A percentile compares a stretch with the other conserved stretches of the same genome.
Conservation (phyloP, 805 yeast species). For the Zygoascus bituminiphila region DNA sequence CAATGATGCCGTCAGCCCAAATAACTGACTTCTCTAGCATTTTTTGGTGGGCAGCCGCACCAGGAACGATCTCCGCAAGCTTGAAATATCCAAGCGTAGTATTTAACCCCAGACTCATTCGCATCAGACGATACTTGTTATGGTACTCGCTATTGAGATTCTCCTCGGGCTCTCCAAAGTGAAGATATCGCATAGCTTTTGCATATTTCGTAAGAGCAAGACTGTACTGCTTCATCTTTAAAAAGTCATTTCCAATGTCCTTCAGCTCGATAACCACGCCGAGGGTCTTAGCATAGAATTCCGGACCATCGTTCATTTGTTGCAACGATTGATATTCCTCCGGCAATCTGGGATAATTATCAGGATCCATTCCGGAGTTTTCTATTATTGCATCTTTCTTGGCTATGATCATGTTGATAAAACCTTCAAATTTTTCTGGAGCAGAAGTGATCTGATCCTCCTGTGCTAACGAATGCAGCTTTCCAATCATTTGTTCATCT, state of each 20-base stretch:
- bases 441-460: not conserved
- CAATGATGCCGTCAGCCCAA: not conserved
- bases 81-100: not conserved
- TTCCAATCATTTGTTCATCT: not conserved
- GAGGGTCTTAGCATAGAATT: conserved; percentile 22
- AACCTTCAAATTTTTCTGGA: not conserved
- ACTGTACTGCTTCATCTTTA: conserved; percentile 53
- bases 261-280: conserved; percentile 61
- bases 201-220: conserved; percentile 59
- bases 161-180: not conserved
- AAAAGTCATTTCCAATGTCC: conserved; percentile 65
- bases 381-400: not conserved
- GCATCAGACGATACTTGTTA: not conserved
- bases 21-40: not conserved
- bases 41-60: not conserved
- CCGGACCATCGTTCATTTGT: not conserved
- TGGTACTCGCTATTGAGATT: not conserved
- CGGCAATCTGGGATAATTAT: not conserved
- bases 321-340: not conserved
- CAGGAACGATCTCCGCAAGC: not conserved
- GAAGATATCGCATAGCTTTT: conserved; percentile 61
- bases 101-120: not conserved
- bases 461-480: not conserved
- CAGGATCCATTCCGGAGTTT: not conserved
- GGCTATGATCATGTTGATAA: not conserved